A percentile compares a stretch with the other conserved stretches of the same genome.
These are phyloP conservation scores for Pseudogymnoascus sp. DNA, from an alignment of 2,329 filamentous ascomycete species.

Conservation along the genomic window DNA sequence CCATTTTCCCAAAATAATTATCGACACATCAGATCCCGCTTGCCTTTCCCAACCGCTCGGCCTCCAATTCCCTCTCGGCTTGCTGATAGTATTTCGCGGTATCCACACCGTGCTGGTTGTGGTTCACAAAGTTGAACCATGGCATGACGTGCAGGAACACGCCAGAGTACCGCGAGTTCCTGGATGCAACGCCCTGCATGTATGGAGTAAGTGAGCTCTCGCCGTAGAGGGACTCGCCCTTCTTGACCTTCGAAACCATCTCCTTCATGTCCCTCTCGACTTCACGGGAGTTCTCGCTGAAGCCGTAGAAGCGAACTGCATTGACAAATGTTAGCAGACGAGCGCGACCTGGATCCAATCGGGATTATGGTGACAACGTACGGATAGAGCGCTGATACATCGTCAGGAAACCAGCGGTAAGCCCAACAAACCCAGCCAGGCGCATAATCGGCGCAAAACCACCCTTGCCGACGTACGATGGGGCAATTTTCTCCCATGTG, in stretches of 20 bases:
- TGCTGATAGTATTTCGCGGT: slow-evolving; percentile 98
- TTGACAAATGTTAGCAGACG: slow-evolving; percentile 4
- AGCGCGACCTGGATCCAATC: neutral
- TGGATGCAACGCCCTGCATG: slow-evolving; percentile 85
- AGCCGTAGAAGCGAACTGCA: slow-evolving; percentile 88
- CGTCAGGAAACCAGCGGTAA: slow-evolving; percentile 71
- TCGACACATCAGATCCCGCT: slow-evolving; percentile 3
- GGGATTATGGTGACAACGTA: slow-evolving; percentile 43
- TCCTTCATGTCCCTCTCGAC: slow-evolving; percentile 95
- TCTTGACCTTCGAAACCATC: slow-evolving; percentile 96
- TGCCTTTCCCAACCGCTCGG: slow-evolving; percentile 41
- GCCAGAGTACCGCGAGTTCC: slow-evolving; percentile 87
- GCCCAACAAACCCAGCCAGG: slow-evolving; percentile 62
- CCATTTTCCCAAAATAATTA: slow-evolving; percentile 1
- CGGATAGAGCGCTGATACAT: slow-evolving; percentile 77
- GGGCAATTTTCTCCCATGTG: slow-evolving; percentile 74
- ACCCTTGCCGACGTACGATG: slow-evolving; percentile 74
- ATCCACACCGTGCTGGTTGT: slow-evolving; percentile 90
- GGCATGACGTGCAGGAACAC: slow-evolving; percentile 78
- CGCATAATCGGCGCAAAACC: slow-evolving; percentile 81
- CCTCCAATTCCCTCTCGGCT: slow-evolving; percentile 87
- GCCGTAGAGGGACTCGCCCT: slow-evolving; percentile 83
- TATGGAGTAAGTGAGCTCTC: slow-evolving; percentile 69
- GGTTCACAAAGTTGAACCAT: slow-evolving; percentile 99
- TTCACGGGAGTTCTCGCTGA: slow-evolving; percentile 85